Evolutionary conservation across 768 basidiomycete species (phyloP).

Genomic region (Pleurotus ostreatus): DNA sequence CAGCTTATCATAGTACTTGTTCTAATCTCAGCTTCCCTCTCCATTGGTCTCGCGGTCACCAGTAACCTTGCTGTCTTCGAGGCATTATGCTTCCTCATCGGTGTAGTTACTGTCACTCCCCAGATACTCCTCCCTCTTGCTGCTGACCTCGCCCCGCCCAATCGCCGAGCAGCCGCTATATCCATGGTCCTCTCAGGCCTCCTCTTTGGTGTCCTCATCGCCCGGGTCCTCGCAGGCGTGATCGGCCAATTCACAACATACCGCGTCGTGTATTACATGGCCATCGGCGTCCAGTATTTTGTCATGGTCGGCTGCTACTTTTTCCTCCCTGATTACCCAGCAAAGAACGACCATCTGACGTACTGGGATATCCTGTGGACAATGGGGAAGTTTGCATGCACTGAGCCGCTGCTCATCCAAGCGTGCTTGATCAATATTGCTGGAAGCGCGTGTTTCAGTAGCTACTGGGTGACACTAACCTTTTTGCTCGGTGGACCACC

Average conservation of each 20-base stretch:
- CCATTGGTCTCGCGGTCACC: slow-evolving; percentile 71
- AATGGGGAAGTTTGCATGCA: slow-evolving; percentile 74
- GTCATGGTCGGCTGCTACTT: slow-evolving; percentile 59
- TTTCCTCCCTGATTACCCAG: slow-evolving; percentile 79
- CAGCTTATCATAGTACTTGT: slow-evolving; percentile 63
- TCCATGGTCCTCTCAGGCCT: slow-evolving; percentile 69
- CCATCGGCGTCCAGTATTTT: slow-evolving; percentile 63
- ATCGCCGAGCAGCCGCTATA: slow-evolving; percentile 69
- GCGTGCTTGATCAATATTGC: slow-evolving; percentile 56
- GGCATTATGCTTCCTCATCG: slow-evolving; percentile 65
- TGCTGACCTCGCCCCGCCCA: slow-evolving; percentile 77
- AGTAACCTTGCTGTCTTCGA: slow-evolving; percentile 57
- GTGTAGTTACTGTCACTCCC: slow-evolving; percentile 66
- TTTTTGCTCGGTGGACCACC: slow-evolving; percentile 77
- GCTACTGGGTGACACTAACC: slow-evolving; percentile 73
- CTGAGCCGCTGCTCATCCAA: slow-evolving; percentile 78
- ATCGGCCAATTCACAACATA: slow-evolving; percentile 71
- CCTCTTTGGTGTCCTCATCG: slow-evolving; percentile 68
- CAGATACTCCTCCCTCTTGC: slow-evolving; percentile 77
- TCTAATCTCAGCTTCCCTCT: slow-evolving; percentile 48
- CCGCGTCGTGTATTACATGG: slow-evolving; percentile 75
- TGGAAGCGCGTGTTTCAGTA: slow-evolving; percentile 54
- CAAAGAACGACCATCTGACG: slow-evolving; percentile 60
- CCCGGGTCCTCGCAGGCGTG: slow-evolving; percentile 71
- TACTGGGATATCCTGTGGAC: slow-evolving; percentile 69